phyloP scores from a whole-genome alignment of 208 protist species.

The Acanthamoeba healyi region DNA sequence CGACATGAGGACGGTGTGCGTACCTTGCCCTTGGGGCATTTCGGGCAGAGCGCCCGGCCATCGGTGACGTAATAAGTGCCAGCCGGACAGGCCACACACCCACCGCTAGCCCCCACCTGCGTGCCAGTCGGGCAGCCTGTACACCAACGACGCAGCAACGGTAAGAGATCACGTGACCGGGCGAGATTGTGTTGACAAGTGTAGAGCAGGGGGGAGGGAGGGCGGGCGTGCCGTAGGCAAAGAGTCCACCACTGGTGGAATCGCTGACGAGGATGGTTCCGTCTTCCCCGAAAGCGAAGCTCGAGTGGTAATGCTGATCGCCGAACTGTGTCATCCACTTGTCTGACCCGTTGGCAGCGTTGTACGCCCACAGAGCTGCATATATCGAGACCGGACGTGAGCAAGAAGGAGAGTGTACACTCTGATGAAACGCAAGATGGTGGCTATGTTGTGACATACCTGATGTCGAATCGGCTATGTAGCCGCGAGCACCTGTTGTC shows the following conservation, averaged over 20 bases:
- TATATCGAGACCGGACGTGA: background rate
- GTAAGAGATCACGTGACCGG: background rate
- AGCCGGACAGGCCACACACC: background rate
- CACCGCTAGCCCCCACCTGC: background rate
- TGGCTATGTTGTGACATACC: too few species aligned
- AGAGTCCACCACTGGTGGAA: constrained; percentile 24
- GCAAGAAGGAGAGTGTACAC: too few species aligned
- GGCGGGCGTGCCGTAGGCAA: background rate
- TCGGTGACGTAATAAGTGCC: constrained; percentile 35
- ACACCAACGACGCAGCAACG: background rate
- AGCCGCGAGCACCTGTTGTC: background rate
- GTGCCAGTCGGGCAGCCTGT: constrained; percentile 4
- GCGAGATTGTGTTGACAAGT: background rate
- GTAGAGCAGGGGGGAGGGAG: background rate
- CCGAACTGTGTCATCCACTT: background rate
- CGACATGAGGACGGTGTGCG: background rate
- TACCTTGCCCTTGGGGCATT: constrained; percentile 4
- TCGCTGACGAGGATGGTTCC: constrained; percentile 45
- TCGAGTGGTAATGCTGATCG: background rate
- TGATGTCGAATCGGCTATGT: constrained; percentile 36
- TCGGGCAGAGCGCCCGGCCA: constrained; percentile 1
- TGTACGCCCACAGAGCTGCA: background rate
- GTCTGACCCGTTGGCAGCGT: background rate
- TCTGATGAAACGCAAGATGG: background rate
- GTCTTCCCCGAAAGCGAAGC: constrained; percentile 24